Percentiles rank a stretch among this genome's conserved stretches.
Conservation (phyloP, 176 grass and related monocot genomes). For the Rhynchospora breviuscula region DNA sequence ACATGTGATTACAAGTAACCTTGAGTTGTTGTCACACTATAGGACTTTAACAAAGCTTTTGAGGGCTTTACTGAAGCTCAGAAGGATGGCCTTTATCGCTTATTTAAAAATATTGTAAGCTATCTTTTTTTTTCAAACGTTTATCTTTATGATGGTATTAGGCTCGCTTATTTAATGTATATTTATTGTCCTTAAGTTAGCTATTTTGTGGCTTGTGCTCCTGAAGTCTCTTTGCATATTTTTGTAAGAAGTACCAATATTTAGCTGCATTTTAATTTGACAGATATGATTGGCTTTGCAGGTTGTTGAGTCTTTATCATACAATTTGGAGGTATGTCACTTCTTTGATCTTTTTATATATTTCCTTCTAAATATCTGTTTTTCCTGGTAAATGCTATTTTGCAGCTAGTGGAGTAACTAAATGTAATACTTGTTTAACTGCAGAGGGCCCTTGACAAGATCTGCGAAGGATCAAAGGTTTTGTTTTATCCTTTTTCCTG, state of each 20-base stretch:
- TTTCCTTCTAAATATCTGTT: background rate
- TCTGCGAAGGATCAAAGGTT: constrained; percentile 4
- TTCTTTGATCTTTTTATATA: background rate
- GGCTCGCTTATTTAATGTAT: background rate
- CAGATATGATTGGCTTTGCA: constrained; percentile 1
- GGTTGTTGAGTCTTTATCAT: constrained; percentile 14
- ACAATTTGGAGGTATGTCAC: constrained; percentile 1
- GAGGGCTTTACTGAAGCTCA: constrained; percentile 8
- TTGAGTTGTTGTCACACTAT: background rate
- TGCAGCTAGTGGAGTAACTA: background rate
- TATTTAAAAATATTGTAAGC: constrained; percentile 13
- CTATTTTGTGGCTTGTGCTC: background rate
- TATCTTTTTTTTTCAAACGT: background rate
- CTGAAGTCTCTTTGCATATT: background rate
- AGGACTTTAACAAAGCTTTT: constrained; percentile 16
- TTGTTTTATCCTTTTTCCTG: background rate
- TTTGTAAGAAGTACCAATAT: background rate
- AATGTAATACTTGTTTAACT: background rate
- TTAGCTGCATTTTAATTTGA: background rate
- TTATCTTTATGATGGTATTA: background rate
- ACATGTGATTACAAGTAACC: background rate
- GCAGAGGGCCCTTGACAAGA: background rate
- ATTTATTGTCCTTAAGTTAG: background rate
- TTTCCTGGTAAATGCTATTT: background rate
- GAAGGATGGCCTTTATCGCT: constrained; percentile 5